phyloP scores from a whole-genome alignment of 1,139 yeast genomes.

The Debaryomyces sp. region DNA sequence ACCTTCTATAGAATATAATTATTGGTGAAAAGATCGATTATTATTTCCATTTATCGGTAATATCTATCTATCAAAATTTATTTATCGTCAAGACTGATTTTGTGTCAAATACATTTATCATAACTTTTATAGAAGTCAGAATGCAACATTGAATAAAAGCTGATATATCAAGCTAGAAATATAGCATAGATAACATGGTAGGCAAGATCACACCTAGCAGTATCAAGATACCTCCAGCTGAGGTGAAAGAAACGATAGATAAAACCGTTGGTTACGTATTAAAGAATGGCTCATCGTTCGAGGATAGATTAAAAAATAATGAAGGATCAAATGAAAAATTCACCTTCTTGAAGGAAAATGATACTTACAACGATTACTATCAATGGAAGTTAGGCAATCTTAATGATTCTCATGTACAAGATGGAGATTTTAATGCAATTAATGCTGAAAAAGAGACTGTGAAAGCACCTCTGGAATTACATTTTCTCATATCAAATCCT shows the following conservation, averaged over 20 bases:
- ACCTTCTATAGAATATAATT: not conserved
- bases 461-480: slow-evolving; percentile 23
- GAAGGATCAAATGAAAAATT: slow-evolving; percentile 52
- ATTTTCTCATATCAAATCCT: slow-evolving; percentile 53
- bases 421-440: slow-evolving; percentile 2
- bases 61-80: not conserved
- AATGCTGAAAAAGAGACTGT: not conserved
- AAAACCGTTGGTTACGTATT: slow-evolving; percentile 74
- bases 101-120: slow-evolving; percentile 1
- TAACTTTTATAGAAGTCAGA: not conserved
- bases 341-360: slow-evolving; percentile 55
- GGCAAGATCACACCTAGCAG: slow-evolving; percentile 34
- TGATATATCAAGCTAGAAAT: not conserved
- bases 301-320: slow-evolving; percentile 56
- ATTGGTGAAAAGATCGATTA: not conserved
- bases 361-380: slow-evolving; percentile 64
- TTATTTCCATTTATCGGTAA: not conserved
- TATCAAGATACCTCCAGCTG: slow-evolving; percentile 58
- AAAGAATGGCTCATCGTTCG: slow-evolving; percentile 71
- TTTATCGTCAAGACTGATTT: not conserved
- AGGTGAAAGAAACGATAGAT: slow-evolving; percentile 58
- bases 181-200: not conserved
- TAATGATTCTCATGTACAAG: not conserved
- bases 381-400: slow-evolving; percentile 32
- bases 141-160: not conserved